Percentiles rank a stretch among this genome's conserved stretches.
phyloP scores from a whole-genome alignment of 805 yeast species.

The Torulaspora maleeae region DNA sequence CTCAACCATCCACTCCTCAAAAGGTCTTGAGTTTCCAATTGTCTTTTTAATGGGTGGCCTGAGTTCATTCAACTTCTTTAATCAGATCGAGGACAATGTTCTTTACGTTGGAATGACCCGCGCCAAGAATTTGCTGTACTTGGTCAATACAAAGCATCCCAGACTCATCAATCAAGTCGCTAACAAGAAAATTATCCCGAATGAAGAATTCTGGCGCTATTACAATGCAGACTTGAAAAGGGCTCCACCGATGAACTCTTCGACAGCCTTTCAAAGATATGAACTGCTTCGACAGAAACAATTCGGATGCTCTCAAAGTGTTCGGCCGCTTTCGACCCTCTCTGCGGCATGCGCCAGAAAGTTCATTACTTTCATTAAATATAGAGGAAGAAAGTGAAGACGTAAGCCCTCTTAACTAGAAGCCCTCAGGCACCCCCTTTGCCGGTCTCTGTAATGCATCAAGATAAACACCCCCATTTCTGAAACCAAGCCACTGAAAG shows the following conservation, averaged over 20 bases:
- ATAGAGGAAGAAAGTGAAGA: neutral
- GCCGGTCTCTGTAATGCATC: constrained; percentile 53
- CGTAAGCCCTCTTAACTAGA: constrained; percentile 24
- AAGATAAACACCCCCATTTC: constrained; percentile 47
- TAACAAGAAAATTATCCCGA: constrained; percentile 5
- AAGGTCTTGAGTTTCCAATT: constrained; percentile 69
- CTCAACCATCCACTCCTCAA: constrained; percentile 69
- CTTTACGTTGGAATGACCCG: constrained; percentile 66
- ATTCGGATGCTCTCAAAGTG: constrained; percentile 6
- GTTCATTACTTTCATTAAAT: constrained; percentile 1
- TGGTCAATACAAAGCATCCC: constrained; percentile 22
- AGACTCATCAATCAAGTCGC: neutral
- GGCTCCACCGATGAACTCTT: neutral
- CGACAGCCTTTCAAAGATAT: constrained; percentile 6
- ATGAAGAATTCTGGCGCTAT: constrained; percentile 30
- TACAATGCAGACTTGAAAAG: constrained; percentile 26
- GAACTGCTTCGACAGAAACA: constrained; percentile 13
- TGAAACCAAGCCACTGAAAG: constrained; percentile 46
- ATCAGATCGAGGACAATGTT: constrained; percentile 38
- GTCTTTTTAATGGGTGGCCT: constrained; percentile 45
- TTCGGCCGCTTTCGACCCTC: constrained; percentile 5
- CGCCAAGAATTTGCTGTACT: constrained; percentile 42
- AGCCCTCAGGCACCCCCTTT: constrained; percentile 84
- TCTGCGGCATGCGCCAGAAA: neutral
- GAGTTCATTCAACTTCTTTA: constrained; percentile 1